phyloP scores from a whole-genome alignment of 331 rosid species.

The Ulmus americana region DNA sequence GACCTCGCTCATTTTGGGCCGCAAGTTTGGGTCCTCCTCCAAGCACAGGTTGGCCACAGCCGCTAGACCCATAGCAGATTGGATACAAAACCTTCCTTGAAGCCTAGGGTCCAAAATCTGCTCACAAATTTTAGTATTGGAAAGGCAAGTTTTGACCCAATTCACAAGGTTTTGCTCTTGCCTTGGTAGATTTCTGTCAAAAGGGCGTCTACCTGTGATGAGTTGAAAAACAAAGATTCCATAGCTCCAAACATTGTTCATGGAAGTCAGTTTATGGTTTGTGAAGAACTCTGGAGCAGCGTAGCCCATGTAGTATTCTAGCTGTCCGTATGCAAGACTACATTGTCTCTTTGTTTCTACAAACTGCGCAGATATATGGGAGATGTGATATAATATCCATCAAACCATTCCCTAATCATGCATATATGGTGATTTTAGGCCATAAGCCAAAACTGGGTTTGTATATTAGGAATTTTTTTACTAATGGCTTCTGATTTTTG shows the following conservation, averaged over 20 bases:
- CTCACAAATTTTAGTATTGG: not conserved
- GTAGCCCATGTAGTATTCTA: not conserved
- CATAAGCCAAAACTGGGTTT: no score
- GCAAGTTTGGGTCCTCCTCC: not conserved
- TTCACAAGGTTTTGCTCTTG: not conserved
- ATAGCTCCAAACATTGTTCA: not conserved
- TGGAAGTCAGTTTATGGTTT: not conserved
- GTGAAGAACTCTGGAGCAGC: not conserved
- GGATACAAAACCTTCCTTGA: not conserved
- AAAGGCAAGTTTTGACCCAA: not conserved
- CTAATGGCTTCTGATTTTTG: no score
- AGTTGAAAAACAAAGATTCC: not conserved
- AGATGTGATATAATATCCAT: no score
- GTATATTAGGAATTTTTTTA: no score
- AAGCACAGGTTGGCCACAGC: not conserved
- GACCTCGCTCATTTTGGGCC: conserved; percentile 5
- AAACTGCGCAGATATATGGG: not conserved
- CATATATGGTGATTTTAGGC: no score
- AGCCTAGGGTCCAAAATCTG: conserved; percentile 2
- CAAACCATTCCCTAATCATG: no score
- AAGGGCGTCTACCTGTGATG: not conserved
- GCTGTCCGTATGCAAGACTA: not conserved
- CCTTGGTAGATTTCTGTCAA: not conserved
- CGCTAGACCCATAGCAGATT: not conserved
- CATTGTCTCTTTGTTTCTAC: not conserved